Base-by-base conservation (phyloP, 208 protist species). In the Crithidia bombi region DNA sequence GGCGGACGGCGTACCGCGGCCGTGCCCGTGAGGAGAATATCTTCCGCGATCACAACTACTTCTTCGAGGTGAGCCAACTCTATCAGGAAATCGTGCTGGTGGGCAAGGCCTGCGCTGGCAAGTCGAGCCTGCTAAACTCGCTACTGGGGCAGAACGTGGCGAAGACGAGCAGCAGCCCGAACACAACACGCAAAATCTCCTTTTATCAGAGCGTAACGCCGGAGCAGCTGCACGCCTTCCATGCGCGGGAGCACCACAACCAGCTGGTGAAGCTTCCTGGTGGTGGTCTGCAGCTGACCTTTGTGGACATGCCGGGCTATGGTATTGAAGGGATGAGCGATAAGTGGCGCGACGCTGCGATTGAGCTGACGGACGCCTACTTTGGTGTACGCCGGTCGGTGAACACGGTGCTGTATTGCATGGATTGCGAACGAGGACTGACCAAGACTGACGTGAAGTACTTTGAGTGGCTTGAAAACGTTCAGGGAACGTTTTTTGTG, bases 251-350 rank as follows among this genome's bases (percentile, higher is more conserved):
- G 63, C 86, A 83, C 12, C 86, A 81, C 73, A 90, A 94, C 46
- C 81, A 89, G 36, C 74, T 97, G 10, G 89, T 97, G 35, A 94
- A 91, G 73, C 76, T 97, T 15, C 92, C 92, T 26, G 89, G 87
- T 51, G 85, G 86, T 28, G 92, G 92, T 0, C 77, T 90, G 21
- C 90, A 97, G 65, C 80, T 97, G 10, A 97, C 92, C 5, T 94
- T 97, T 83, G 92, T 97, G 23, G 92, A 97, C 62, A 68, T 97
- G 51, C 92, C 92, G 0, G 92, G 92, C n/a, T 97, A 88, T 65
- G 92, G 92, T 49, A 90, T 97, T 54, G 87, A 93, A 50, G 92
- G 92, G 1, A 97, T 97, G 92, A 93, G 83, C 51, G 89, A 94
- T 17, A 50, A 84, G 54, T 97, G 90, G 89, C 80, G 90, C 59